Evolutionary conservation across 139 green algal species (phyloP).

Genomic region (Ulvella scutata): DNA sequence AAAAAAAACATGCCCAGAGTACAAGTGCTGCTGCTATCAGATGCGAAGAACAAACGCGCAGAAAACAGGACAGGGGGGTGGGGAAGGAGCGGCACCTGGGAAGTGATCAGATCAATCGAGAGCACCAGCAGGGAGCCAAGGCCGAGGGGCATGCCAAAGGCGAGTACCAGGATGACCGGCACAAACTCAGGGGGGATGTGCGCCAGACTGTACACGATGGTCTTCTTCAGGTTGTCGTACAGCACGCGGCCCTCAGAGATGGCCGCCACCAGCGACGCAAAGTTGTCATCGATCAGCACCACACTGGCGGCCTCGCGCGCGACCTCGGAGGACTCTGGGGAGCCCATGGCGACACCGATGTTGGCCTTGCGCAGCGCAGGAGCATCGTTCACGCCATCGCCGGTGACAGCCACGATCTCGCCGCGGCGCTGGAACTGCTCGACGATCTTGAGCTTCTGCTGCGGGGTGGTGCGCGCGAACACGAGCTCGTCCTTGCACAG

Average conservation of each 20-base stretch:
- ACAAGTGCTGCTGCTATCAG: too few relatives aligned
- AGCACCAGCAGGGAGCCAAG: constrained; percentile 63
- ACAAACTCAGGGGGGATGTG: constrained; percentile 55
- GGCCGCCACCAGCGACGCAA: constrained; percentile 66
- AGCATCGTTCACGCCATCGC: constrained; percentile 70
- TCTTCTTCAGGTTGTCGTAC: constrained; percentile 81
- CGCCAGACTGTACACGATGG: constrained; percentile 63
- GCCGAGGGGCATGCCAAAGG: constrained; percentile 35
- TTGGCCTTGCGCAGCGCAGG: constrained; percentile 60
- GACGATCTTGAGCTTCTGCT: constrained; percentile 57
- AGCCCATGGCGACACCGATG: constrained; percentile 67
- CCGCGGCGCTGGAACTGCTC: constrained; percentile 36
- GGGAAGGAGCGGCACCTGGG: too few relatives aligned
- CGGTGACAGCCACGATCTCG: constrained; percentile 37
- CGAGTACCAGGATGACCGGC: constrained; percentile 52
- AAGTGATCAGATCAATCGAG: constrained; percentile 56
- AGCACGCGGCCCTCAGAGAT: constrained; percentile 67
- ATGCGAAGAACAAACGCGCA: too few relatives aligned
- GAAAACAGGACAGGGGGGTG: too few relatives aligned
- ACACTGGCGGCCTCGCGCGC: constrained; percentile 52
- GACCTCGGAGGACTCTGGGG: too few relatives aligned
- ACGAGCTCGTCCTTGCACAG: too few relatives aligned
- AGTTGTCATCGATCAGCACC: constrained; percentile 67
- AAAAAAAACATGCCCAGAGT: too few relatives aligned
- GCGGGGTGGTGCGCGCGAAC: constrained; percentile 42